Evolutionary conservation across 129 eudicot species (phyloP).

Genomic region (Flaveria sonorensis): DNA sequence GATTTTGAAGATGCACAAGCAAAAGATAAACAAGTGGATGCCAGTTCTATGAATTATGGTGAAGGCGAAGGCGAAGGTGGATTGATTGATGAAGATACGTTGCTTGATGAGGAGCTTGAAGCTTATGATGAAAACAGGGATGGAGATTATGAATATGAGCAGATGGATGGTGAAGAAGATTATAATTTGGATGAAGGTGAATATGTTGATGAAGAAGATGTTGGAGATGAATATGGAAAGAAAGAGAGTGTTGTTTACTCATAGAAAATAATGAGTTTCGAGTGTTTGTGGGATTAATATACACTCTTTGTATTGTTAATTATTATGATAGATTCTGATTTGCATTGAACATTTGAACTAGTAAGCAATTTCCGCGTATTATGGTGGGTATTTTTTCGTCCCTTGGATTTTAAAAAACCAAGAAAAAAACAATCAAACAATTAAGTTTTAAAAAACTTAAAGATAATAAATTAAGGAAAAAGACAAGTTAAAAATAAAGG

Average conservation of each 20-base stretch:
- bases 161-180: constrained; percentile 63
- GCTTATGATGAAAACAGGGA: constrained; percentile 54
- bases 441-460: no score
- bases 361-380: no score
- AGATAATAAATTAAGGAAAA: no score
- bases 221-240: constrained; percentile 37
- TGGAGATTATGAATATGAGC: constrained; percentile 69
- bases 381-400: no score
- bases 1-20: constrained; percentile 32
- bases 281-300: constrained; percentile 13
- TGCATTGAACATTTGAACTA: constrained; percentile 19
- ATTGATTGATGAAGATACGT: constrained; percentile 42
- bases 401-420: no score
- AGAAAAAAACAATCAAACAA: no score
- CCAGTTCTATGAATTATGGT: constrained; percentile 5
- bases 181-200: constrained; percentile 54
- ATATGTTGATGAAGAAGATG: constrained; percentile 40
- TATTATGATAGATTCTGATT: constrained; percentile 29
- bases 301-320: constrained; percentile 21
- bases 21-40: constrained; percentile 19
- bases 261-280: constrained; percentile 35
- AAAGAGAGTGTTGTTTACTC: constrained; percentile 35
- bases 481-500: no score
- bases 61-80: constrained; percentile 32
- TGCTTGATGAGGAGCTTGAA: constrained; percentile 56